Evolutionary conservation across 2,329 filamentous ascomycete genomes (phyloP).

Genomic region (Xylogone sp.): DNA sequence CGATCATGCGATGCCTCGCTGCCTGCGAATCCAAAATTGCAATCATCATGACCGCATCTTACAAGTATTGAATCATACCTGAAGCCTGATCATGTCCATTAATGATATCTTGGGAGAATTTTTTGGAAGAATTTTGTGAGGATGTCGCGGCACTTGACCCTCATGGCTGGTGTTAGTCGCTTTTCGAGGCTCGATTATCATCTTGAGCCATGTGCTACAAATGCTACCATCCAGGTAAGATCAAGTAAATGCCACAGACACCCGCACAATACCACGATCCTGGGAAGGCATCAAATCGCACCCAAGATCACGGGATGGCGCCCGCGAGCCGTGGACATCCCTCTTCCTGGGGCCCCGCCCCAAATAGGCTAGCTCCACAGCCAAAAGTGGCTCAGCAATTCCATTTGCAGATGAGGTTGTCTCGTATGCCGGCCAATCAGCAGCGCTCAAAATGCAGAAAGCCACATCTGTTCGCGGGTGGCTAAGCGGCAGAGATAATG

Average conservation of each 20-base stretch:
- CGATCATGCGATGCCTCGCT: too few species aligned
- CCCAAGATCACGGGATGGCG: neutral
- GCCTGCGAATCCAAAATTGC: too few species aligned
- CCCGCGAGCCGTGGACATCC: neutral
- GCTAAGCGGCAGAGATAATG: neutral
- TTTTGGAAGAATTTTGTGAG: neutral
- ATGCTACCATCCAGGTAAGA: neutral
- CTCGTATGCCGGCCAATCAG: neutral
- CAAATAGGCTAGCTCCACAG: neutral
- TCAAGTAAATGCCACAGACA: neutral
- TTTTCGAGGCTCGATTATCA: neutral
- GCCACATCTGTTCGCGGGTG: neutral
- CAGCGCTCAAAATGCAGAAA: neutral
- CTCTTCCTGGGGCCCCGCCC: neutral
- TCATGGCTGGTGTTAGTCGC: neutral
- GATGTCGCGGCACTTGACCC: neutral
- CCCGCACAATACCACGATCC: neutral
- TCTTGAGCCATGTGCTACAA: neutral
- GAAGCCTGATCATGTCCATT: neutral
- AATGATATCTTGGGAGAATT: neutral
- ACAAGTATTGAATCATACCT: too few species aligned
- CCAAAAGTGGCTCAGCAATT: neutral
- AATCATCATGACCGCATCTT: too few species aligned
- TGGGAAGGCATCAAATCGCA: neutral
- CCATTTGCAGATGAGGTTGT: neutral